Evolutionary conservation across 2,329 filamentous ascomycete species (phyloP).

Genomic region (Stagonosporopsis rhizophila): DNA sequence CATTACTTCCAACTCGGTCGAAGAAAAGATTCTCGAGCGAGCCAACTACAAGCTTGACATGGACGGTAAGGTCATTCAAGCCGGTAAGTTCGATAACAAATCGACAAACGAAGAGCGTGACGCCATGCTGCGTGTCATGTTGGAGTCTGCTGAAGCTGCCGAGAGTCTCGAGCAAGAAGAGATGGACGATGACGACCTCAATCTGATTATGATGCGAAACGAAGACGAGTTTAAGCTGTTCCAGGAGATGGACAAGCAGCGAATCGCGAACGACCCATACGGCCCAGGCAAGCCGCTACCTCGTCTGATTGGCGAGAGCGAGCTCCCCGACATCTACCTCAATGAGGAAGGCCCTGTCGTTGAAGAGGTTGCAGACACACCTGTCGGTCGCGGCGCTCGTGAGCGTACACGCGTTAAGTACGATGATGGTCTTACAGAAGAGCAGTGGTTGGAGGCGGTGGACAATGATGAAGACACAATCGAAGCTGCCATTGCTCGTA

Average conservation of each 20-base stretch:
- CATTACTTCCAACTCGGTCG: constrained; percentile 95
- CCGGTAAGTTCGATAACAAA: constrained; percentile 99
- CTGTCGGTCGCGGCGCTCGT: constrained; percentile 84
- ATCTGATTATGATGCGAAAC: constrained; percentile 88
- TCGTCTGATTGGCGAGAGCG: constrained; percentile 84
- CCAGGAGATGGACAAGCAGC: constrained; percentile 82
- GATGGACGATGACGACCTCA: constrained; percentile 98
- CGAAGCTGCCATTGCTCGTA: constrained; percentile 89
- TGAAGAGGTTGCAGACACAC: constrained; percentile 78
- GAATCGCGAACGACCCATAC: constrained; percentile 71
- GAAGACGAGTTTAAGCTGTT: constrained; percentile 81
- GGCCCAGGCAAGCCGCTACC: constrained; percentile 74
- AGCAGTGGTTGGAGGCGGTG: constrained; percentile 98
- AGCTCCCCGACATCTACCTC: constrained; percentile 93
- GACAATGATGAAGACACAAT: constrained; percentile 95
- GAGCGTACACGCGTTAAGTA: constrained; percentile 95
- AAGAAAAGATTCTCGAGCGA: constrained; percentile 97
- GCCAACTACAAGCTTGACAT: constrained; percentile 98
- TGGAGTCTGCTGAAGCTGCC: constrained; percentile 77
- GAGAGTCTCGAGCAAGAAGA: constrained; percentile 86
- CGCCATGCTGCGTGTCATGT: constrained; percentile 89
- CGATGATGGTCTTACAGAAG: constrained; percentile 95
- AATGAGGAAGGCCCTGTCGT: constrained; percentile 81
- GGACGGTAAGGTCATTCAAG: constrained; percentile 99
- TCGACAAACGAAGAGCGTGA: constrained; percentile 98